Percentiles rank a stretch among this genome's conserved stretches.
These are phyloP conservation scores for Chalara sp. DNA, from an alignment of 2,329 filamentous ascomycete genomes.

Conservation along the genomic window DNA sequence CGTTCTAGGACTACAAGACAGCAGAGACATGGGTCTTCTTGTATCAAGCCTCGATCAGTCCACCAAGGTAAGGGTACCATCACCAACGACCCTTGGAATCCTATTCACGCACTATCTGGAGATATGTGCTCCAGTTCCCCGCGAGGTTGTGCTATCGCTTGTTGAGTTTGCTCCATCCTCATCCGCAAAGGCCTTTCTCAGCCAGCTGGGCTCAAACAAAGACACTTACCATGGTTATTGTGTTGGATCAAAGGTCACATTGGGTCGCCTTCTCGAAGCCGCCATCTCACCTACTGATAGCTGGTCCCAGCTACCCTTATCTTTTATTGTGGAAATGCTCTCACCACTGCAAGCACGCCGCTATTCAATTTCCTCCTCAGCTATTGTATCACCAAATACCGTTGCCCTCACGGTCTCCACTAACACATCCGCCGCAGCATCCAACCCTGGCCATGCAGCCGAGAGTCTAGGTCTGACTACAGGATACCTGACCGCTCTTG, in stretches of 20 bases:
- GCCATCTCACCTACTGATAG: not conserved
- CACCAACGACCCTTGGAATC: slow-evolving; percentile 22
- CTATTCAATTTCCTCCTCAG: slow-evolving; percentile 56
- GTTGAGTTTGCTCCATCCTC: slow-evolving; percentile 33
- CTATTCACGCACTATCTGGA: slow-evolving; percentile 40
- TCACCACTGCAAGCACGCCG: slow-evolving; percentile 51
- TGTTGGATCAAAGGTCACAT: slow-evolving; percentile 5
- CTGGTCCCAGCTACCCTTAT: slow-evolving; percentile 40
- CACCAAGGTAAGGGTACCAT: slow-evolving; percentile 9
- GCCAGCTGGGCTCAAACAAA: slow-evolving; percentile 6
- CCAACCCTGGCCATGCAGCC: slow-evolving; percentile 2
- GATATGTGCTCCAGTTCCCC: slow-evolving; percentile 34
- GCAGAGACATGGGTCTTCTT: slow-evolving; percentile 5
- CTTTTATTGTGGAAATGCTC: slow-evolving; percentile 48
- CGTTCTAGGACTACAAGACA: slow-evolving; percentile 5
- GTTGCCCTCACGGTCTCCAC: slow-evolving; percentile 34
- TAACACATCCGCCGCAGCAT: slow-evolving; percentile 22
- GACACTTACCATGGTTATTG: slow-evolving; percentile 8
- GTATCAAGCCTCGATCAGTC: slow-evolving; percentile 8
- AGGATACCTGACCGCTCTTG: slow-evolving; percentile 30
- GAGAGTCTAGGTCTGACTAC: slow-evolving; percentile 31
- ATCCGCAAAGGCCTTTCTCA: slow-evolving; percentile 14
- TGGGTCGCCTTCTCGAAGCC: slow-evolving; percentile 11
- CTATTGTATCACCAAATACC: slow-evolving; percentile 35
- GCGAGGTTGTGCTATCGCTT: slow-evolving; percentile 31